A percentile compares a stretch with the other conserved stretches of the same genome.
These are phyloP conservation scores for Plasmodium sp. DNA, from an alignment of 169 alveolate species.

Conservation along the genomic window DNA sequence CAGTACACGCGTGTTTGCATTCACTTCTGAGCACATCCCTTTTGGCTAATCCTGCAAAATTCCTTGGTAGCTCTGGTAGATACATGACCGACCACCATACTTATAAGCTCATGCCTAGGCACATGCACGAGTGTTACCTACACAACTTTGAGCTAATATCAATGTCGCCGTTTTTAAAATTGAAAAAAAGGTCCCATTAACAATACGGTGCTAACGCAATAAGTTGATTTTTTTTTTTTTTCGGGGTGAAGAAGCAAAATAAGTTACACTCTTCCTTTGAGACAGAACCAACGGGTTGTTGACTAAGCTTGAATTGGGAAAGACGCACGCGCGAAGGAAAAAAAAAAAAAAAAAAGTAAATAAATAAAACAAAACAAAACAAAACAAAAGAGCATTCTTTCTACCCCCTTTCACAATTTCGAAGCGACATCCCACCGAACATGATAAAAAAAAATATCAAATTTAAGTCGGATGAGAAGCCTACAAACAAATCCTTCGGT, in stretches of 20 bases:
- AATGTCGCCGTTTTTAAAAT: background rate
- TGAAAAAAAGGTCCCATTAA: background rate
- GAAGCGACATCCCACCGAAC: conserved; percentile 12
- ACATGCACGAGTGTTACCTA: background rate
- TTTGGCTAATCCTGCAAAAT: background rate
- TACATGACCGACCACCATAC: background rate
- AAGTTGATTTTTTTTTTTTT: background rate
- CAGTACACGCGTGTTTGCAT: background rate
- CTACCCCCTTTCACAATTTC: conserved; percentile 3
- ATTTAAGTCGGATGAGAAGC: conserved; percentile 25
- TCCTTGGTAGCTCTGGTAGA: background rate
- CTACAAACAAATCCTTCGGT: conserved; percentile 32
- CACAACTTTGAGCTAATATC: background rate
- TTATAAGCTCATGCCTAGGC: background rate
- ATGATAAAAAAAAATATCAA: conserved; percentile 49
- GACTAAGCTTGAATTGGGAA: background rate
- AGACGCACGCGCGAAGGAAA: background rate
- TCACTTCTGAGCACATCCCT: background rate
- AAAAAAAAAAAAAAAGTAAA: background rate
- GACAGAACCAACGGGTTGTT: background rate
- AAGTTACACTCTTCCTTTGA: background rate
- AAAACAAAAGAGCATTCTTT: background rate
- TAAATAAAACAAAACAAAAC: background rate
- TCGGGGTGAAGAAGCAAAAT: background rate
- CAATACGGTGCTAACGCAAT: background rate